Conservation (phyloP, 169 alveolate species). For the Amoebophrya sp. region DNA sequence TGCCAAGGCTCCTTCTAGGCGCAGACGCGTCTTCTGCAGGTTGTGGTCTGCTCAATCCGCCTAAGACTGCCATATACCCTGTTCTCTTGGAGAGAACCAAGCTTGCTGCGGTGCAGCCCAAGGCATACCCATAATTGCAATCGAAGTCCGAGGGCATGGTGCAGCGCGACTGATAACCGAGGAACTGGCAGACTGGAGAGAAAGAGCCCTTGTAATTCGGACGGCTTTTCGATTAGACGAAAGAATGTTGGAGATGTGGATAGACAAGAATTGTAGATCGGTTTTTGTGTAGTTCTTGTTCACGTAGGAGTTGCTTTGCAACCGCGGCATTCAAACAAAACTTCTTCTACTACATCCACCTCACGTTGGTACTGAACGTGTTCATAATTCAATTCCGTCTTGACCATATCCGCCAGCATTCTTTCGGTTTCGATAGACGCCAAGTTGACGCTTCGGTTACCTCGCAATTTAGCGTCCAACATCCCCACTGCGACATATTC, state of each 20-base stretch:
- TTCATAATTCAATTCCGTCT: background rate
- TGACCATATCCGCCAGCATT: background rate
- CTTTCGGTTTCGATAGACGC: background rate
- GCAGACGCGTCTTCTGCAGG: too few relatives aligned
- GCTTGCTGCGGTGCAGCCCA: conserved; percentile 20
- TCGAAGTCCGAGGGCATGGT: conserved; percentile 43
- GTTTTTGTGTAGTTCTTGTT: too few relatives aligned
- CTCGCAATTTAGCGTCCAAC: background rate
- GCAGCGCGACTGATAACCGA: conserved; percentile 46
- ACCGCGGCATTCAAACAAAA: too few relatives aligned
- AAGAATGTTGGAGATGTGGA: too few relatives aligned
- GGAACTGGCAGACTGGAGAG: conserved; percentile 47
- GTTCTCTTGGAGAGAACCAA: background rate
- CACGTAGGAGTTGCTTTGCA: too few relatives aligned
- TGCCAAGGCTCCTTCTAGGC: too few relatives aligned
- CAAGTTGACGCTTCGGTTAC: background rate
- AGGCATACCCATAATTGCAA: conserved; percentile 41
- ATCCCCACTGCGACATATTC: background rate
- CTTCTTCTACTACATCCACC: too few relatives aligned
- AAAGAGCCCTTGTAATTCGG: conserved; percentile 42
- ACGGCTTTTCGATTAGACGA: background rate
- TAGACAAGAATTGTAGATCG: too few relatives aligned
- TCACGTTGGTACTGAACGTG: too few relatives aligned
- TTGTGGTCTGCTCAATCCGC: background rate
- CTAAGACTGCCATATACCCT: background rate